Evolutionary conservation across 2,329 filamentous ascomycete genomes (phyloP), one percentile per base, ranked within the genome.

Genomic region (Albifimbria verrucaria): DNA sequence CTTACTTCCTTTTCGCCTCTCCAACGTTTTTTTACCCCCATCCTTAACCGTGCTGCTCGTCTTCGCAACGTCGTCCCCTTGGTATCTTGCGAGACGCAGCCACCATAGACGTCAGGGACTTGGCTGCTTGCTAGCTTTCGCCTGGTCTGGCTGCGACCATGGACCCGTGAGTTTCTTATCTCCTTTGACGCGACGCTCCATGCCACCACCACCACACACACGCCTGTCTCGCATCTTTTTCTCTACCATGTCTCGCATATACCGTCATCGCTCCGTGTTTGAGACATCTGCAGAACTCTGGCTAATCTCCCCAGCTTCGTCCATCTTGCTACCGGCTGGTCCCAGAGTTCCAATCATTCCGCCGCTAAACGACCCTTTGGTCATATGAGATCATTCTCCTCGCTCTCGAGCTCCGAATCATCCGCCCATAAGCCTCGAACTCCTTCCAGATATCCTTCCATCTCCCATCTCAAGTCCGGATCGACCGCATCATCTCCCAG

Each of bases 401-500:
- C 32, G 18, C 18, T 6, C 32, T 39, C 32, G 32, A n/a, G 12
- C 32, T 17, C 32, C 32, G 32, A 39, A 4, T 39, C 32, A 39
- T 39, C 42, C 28, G 10, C 28, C 45, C 65, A 63, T n/a, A 70
- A 68, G 50, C 68, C 73, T 22, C 70, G 70, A 54, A 72, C 72
- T 18, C 67, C 70, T 4, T 62, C 65, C 24, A 76, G 76, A 56
- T 70, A 72, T 6, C 59, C 67, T 21, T 69, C 71, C 17, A 63
- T 70, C 23, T 67, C 67, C n/a, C 64, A 68, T 28, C 67, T 72
- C 7, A 12, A n/a, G 5, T 39, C 32, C 32, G 32, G 32, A n/a
- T 67, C 67, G 21, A 63, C 67, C 43, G 66, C 67, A 4, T 69
- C 73, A 17, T 67, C 73, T 17, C 66, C 72, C 11, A 64, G 52